A percentile compares a stretch with the other conserved stretches of the same genome.
Evolutionary conservation across 208 protist species (phyloP).

Genomic region (Trypanosoma scelopori): DNA sequence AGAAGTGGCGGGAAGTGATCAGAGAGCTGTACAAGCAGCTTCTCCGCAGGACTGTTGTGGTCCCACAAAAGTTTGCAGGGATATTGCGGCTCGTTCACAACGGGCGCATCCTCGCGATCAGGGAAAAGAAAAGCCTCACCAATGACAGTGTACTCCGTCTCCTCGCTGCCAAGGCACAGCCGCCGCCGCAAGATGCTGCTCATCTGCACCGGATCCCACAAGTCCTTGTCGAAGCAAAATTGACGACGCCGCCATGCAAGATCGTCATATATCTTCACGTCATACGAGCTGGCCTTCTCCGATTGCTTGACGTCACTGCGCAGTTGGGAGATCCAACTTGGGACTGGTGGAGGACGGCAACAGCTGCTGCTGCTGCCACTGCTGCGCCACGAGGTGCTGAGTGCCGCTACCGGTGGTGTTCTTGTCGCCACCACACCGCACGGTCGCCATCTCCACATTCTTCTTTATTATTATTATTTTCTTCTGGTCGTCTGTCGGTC

Average conservation of each 20-base stretch:
- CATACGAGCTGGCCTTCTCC: constrained; percentile 80
- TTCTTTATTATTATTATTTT: not conserved
- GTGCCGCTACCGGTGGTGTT: not conserved
- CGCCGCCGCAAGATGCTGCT: constrained; percentile 74
- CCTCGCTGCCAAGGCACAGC: constrained; percentile 78
- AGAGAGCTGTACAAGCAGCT: constrained; percentile 89
- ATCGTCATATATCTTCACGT: constrained; percentile 89
- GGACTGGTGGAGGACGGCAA: constrained; percentile 24
- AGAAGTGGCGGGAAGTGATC: constrained; percentile 88
- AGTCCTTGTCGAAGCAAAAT: constrained; percentile 82
- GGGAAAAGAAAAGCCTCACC: constrained; percentile 91
- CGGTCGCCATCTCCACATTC: constrained; percentile 6
- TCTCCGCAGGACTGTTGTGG: constrained; percentile 85
- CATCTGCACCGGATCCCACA: constrained; percentile 81
- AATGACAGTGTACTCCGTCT: constrained; percentile 90
- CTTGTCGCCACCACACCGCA: not conserved
- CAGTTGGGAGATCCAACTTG: constrained; percentile 69
- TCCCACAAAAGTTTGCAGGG: constrained; percentile 87
- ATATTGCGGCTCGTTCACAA: constrained; percentile 86
- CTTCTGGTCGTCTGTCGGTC: not conserved
- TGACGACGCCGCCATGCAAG: constrained; percentile 73
- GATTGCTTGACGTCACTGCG: constrained; percentile 63
- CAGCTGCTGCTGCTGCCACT: not conserved
- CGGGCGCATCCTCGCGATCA: constrained; percentile 86
- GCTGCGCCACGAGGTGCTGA: not conserved